phyloP scores from a whole-genome alignment of 257 asterid genomes.

The Nicotiana benthamiana region DNA sequence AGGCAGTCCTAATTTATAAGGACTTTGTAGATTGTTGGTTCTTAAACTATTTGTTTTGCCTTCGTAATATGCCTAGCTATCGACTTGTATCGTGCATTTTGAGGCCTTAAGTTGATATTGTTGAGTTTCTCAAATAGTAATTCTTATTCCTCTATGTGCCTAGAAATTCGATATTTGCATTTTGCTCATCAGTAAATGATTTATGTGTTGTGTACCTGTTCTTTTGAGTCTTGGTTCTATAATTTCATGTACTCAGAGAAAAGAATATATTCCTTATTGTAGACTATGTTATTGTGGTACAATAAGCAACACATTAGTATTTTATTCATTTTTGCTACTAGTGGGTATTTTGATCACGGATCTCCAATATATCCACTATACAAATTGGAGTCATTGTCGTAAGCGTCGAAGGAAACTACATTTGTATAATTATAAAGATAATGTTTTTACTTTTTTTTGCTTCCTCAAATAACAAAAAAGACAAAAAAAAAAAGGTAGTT shows the following conservation, averaged over 20 bases:
- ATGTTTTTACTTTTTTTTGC: too few relatives aligned
- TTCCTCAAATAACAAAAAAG: too few relatives aligned
- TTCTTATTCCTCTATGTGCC: neutral
- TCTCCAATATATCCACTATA: neutral
- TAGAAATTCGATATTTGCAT: neutral
- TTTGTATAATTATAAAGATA: too few relatives aligned
- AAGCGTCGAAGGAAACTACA: too few relatives aligned
- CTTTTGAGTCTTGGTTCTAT: too few relatives aligned
- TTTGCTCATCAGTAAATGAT: neutral
- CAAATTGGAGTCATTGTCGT: neutral
- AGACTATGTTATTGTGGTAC: neutral
- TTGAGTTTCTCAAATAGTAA: neutral
- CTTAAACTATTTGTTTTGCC: neutral
- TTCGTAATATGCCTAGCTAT: neutral
- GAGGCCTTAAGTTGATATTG: neutral
- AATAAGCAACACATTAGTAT: neutral
- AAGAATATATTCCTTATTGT: neutral
- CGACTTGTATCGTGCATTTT: neutral
- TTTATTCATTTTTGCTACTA: neutral
- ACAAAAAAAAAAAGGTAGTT: too few relatives aligned
- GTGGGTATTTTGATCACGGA: neutral
- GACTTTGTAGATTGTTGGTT: neutral
- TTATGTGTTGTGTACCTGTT: neutral
- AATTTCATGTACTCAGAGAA: neutral
- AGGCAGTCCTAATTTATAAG: too few relatives aligned